Evolutionary conservation across 2,329 filamentous ascomycete species (phyloP), one percentile per base, ranked within the genome.

Genomic region (Xylaria sp.): DNA sequence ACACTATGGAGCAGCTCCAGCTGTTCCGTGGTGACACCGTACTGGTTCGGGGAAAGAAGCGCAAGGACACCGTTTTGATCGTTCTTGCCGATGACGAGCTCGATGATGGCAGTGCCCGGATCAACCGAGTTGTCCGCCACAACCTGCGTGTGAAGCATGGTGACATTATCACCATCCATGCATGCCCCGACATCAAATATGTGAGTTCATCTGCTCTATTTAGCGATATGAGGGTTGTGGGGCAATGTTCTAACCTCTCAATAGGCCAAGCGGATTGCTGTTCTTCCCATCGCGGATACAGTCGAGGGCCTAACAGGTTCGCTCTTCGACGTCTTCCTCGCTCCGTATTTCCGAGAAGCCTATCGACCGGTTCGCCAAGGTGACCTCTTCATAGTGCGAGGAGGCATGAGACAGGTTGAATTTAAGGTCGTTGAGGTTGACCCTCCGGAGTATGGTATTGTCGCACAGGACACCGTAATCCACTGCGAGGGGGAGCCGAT

Each of bases 151-250:
- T 99, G 69, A 97, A 97, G 87, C 93, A 97, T 72, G 94, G 94
- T 71, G 94, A 99, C 72, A 90, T 97, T 71, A 89, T 99, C 76
- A 97, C 92, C 57, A 92, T 99, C 62, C 92, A 97, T 78, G 87
- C 95, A 50, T 99, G 94, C 80, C 93, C 94, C 17, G 94, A 99
- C 75, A 99, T 99, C 82, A 99, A 99, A 96, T 99, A 99, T 75
- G 92, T 96, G 76, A 75, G 91, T 85, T 52, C 40, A n/a, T 13
- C 7, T 26, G 3, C 43, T 62, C 41, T 5, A 38, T 39, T n/a
- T 11, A 17, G 19, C 4, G 43, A 43, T 24, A 21, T 13, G 3
- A 7, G 47, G 48, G 24, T 17, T 39, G n/a, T 19, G n/a, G 29
- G 39, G 17, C 16, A 39, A 4, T 43, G 57, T 58, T 48, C 50